Conservation (phyloP, 83 land plant species). For the Picea mariana region DNA sequence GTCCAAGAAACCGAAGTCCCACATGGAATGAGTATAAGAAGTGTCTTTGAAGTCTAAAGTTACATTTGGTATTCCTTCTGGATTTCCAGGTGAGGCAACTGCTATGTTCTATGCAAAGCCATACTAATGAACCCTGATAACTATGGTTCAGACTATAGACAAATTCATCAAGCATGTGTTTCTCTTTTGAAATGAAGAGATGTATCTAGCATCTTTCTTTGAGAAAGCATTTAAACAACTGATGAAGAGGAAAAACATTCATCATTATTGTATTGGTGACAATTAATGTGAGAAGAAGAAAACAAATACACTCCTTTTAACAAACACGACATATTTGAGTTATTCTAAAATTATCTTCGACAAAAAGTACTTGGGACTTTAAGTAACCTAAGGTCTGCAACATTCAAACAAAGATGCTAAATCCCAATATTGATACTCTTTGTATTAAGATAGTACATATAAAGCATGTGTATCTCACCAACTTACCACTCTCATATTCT, state of each 20-base stretch:
- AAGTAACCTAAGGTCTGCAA: no score
- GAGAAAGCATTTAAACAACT: neutral
- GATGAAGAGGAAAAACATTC: neutral
- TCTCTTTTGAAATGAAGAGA: no score
- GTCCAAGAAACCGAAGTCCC: slow-evolving; percentile 79
- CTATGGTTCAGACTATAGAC: no score
- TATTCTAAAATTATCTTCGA: no score
- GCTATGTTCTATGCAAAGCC: slow-evolving; percentile 88
- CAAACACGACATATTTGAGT: neutral
- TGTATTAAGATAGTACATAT: no score
- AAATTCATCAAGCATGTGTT: neutral
- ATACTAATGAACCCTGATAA: no score
- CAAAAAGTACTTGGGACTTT: no score
- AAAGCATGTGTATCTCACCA: no score
- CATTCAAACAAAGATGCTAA: no score
- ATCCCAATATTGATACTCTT: no score
- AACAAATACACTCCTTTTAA: neutral
- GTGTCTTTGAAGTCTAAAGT: slow-evolving; percentile 74
- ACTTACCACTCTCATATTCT: no score
- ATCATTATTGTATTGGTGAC: neutral
- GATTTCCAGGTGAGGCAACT: slow-evolving; percentile 43
- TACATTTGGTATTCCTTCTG: slow-evolving; percentile 61
- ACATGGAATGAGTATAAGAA: slow-evolving; percentile 79
- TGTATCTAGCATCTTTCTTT: no score
- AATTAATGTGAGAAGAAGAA: neutral